Conservation (phyloP, 2,329 filamentous ascomycete species). For the Mollisia scopiformis region DNA sequence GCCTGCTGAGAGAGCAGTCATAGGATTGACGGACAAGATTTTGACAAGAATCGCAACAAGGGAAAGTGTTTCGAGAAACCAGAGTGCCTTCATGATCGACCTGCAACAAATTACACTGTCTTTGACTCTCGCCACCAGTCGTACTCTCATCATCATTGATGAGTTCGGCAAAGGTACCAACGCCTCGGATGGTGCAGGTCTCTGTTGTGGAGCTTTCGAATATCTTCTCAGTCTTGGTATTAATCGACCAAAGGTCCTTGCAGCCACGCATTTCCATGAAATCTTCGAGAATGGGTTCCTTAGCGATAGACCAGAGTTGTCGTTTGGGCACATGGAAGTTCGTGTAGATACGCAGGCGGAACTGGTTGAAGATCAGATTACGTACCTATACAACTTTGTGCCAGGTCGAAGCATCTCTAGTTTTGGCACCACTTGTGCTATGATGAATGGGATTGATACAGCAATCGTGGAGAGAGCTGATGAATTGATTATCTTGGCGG, state of each 20-base stretch:
- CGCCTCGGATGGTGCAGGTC: conserved; percentile 58
- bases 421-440: conserved; percentile 85
- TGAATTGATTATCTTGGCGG: conserved; percentile 68
- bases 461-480: conserved; percentile 77
- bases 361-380: conserved; percentile 63
- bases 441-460: conserved; percentile 79
- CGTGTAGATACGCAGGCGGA: conserved; percentile 55
- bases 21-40: conserved; percentile 92
- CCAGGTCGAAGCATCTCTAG: conserved; percentile 75
- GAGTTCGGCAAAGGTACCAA: conserved; percentile 79
- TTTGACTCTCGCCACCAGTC: conserved; percentile 71
- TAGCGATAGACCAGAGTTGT: conserved; percentile 49
- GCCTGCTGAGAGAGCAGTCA: conserved; percentile 73
- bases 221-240: conserved; percentile 53
- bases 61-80: conserved; percentile 60
- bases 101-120: conserved; percentile 83
- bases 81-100: conserved; percentile 74
- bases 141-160: conserved; percentile 86
- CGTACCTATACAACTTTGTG: conserved; percentile 73
- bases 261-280: conserved; percentile 70
- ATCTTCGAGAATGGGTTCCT: conserved; percentile 70
- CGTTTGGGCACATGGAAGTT: conserved; percentile 75
- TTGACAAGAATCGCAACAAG: conserved; percentile 81
- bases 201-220: conserved; percentile 59
- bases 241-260: conserved; percentile 58